Base-by-base conservation (phyloP, 2,329 filamentous ascomycete species). In the Sporothrix sp. region DNA sequence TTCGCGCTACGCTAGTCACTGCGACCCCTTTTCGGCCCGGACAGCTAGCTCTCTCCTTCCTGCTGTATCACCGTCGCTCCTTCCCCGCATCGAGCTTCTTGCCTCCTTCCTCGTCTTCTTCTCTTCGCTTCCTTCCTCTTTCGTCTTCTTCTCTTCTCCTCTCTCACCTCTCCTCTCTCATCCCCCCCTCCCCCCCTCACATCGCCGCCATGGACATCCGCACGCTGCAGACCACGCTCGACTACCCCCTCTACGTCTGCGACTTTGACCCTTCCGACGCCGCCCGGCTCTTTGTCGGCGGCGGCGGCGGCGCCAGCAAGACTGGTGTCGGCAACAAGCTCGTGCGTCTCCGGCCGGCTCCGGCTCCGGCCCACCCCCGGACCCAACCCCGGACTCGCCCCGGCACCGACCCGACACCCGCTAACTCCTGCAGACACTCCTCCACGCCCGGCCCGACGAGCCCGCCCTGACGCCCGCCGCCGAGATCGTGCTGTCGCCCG, bases 261-360 rank as follows among this genome's bases (percentile, higher is more conserved):
- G 89, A 89, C 62, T 96, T 95, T 66, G 88, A 95, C 63, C 87
- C 85, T 47, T 77, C 84, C 61, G 82, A 94, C 69, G 76, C 83
- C 53, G 78, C 78, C 56, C 82, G 82, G 56, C 73, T 96, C 21
- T 71, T 95, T 8, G 86, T 95, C 33, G 88, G 84, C 54, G 91
- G 91, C 48, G 91, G 91, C 55, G 91, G 91, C 57, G 91, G 91
- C 46, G 82, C 87, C 57, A 82, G 85, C 44, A 79, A 81, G 57
- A 88, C 80, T 58, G 89, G 88, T 39, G 86, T 95, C 20, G 81
- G 82, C 51, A 95, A 95, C 72, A 88, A 88, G 67, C 88, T 95
- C 61, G 85, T 85, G 68, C 62, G 82, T n/a, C n/a, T n/a, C n/a
- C n/a, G n/a, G n/a, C n/a, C n/a, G n/a, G n/a, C n/a, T n/a, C n/a